A percentile compares a stretch with the other conserved stretches of the same genome.
phyloP scores from a whole-genome alignment of 2,329 filamentous ascomycete species.

The Sclerotinia sclerotiorum region DNA sequence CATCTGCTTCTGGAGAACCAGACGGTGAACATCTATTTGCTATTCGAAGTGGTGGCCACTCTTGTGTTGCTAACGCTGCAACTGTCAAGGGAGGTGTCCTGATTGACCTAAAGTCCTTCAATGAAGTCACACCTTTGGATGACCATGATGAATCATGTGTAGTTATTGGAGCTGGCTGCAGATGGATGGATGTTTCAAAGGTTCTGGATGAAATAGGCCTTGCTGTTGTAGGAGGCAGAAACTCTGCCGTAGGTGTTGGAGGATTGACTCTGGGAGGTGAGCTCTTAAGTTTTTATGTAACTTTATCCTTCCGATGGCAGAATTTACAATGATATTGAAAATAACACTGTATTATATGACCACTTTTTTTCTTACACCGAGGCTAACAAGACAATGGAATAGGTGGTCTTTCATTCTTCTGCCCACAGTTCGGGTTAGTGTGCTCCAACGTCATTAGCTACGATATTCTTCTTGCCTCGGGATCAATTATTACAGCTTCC shows the following conservation, averaged over 20 bases:
- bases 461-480: slow-evolving; percentile 27
- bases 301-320: background rate
- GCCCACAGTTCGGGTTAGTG: slow-evolving; percentile 26
- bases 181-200: slow-evolving; percentile 41
- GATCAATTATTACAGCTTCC: slow-evolving; percentile 25
- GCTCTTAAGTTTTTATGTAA: slow-evolving; percentile 6
- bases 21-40: slow-evolving; percentile 28
- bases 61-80: slow-evolving; percentile 46
- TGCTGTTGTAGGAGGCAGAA: slow-evolving; percentile 44
- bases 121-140: slow-evolving; percentile 34
- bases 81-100: slow-evolving; percentile 51
- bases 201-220: slow-evolving; percentile 36
- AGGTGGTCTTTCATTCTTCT: slow-evolving; percentile 33
- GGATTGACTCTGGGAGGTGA: slow-evolving; percentile 32
- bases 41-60: slow-evolving; percentile 35
- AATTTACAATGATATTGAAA: slow-evolving; percentile 27
- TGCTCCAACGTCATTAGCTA: slow-evolving; percentile 30
- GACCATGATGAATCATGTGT: slow-evolving; percentile 36
- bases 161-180: slow-evolving; percentile 42
- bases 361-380: background rate
- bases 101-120: slow-evolving; percentile 47
- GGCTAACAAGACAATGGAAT: background rate
- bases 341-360: slow-evolving; percentile 37
- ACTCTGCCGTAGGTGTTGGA: slow-evolving; percentile 33
- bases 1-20: background rate